Conservation (phyloP, 1,284 basidiomycete genomes). For the Tilletia caries region DNA sequence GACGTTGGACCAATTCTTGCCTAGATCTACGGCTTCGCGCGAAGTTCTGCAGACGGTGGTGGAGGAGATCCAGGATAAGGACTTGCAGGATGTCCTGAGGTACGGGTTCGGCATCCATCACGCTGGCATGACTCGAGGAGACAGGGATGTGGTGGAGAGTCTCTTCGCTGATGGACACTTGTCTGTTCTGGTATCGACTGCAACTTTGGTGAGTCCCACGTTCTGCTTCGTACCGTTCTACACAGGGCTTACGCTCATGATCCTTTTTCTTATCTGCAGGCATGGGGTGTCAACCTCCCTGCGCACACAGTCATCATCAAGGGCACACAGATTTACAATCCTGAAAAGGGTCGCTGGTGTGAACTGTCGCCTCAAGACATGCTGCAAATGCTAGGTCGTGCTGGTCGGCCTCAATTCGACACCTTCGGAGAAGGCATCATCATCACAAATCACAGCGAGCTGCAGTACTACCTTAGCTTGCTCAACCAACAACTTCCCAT, state of each 20-base stretch:
- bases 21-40: conserved; percentile 39
- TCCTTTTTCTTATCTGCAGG: conserved; percentile 50
- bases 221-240: too few species aligned
- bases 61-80: conserved; percentile 52
- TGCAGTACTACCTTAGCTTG: conserved; percentile 76
- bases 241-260: background rate
- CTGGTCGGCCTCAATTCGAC: conserved; percentile 95
- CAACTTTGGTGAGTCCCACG: conserved; percentile 64
- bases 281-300: conserved; percentile 98
- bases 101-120: conserved; percentile 98
- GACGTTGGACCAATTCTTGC: conserved; percentile 87
- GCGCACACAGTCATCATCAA: conserved; percentile 99
- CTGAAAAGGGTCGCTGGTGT: conserved; percentile 95
- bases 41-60: conserved; percentile 34
- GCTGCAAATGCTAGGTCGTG: conserved; percentile 96
- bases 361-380: conserved; percentile 96
- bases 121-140: conserved; percentile 95
- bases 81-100: conserved; percentile 83
- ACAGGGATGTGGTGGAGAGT: conserved; percentile 88
- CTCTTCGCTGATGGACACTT: conserved; percentile 88
- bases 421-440: conserved; percentile 97
- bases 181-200: conserved; percentile 93
- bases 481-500: conserved; percentile 65
- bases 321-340: conserved; percentile 98
- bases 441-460: conserved; percentile 93